Evolutionary conservation across 2,329 filamentous ascomycete genomes (phyloP), one percentile per base, ranked within the genome.

Genomic region (Cladosporium sphaerospermum): DNA sequence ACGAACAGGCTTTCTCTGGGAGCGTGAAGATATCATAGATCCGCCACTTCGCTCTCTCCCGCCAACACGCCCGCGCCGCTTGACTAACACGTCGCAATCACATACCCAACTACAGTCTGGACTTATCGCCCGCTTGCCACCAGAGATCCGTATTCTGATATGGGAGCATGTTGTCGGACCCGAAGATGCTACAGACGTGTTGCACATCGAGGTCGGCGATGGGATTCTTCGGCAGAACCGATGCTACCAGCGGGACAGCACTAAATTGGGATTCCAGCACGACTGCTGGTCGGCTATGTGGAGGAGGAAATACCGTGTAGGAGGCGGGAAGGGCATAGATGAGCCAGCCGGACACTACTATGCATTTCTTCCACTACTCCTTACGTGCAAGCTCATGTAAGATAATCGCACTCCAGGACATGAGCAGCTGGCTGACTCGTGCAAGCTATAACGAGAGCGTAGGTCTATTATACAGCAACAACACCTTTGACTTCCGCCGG

Each of bases 161-260:
- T 48, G 51, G 51, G 51, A 46, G 45, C 51, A 47, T 40, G 51
- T 53, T 32, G 23, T 53, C 51, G 51, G 51, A 16, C 23, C 34
- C 39, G 48, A 52, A 44, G 39, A 52, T 40, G 48, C 37, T 37
- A 43, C 28, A 52, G 43, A 53, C 34, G 51, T 53, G 23, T 42
- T 53, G 36, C 51, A 53, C 19, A 19, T 53, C 51, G 44, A 53
- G 32, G 32, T 47, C 18, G 51, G 36, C 34, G 51, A 53, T 43
- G 51, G 51, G 32, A 53, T 47, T 28, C 51, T 53, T 32, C 51
- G 51, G 45, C 37, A 47, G 37, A 47, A 40, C 36, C 51, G 51
- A n/a, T 53, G 51, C 44, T 46, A 47, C 34, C 43, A 53, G 34
- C 23, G 31, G 16, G 51, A 53, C 11, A 53, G 51, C 42, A 42